phyloP scores from a whole-genome alignment of 1,284 basidiomycete species.

The Leccinum insolens region DNA sequence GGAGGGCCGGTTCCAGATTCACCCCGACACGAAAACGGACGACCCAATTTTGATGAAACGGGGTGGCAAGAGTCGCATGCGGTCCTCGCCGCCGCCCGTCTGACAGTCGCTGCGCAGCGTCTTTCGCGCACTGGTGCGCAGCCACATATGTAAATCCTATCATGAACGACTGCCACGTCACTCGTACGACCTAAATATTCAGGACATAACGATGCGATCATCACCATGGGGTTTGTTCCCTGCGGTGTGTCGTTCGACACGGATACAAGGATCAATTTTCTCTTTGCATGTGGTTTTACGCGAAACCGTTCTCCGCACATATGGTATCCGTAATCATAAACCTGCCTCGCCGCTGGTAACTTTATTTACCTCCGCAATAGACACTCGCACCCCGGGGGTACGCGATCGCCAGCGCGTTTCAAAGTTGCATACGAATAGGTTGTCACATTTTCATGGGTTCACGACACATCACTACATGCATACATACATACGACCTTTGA shows the following conservation, averaged over 20 bases:
- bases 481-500: neutral
- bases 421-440: neutral
- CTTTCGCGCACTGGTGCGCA: conserved; percentile 4
- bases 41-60: conserved; percentile 48
- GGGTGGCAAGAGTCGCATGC: conserved; percentile 29
- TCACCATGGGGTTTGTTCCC: conserved; percentile 14
- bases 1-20: conserved; percentile 84
- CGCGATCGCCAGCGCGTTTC: neutral
- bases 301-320: conserved; percentile 18
- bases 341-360: conserved; percentile 15
- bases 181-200: conserved; percentile 14
- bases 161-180: conserved; percentile 11
- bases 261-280: neutral
- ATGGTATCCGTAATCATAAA: conserved; percentile 27
- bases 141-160: neutral
- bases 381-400: conserved; percentile 9
- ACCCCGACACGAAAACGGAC: conserved; percentile 75
- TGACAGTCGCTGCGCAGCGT: conserved; percentile 17
- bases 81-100: conserved; percentile 17
- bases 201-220: conserved; percentile 12
- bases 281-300: neutral
- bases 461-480: neutral
- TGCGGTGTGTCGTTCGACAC: conserved; percentile 3
- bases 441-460: conserved; percentile 1
- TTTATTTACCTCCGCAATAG: conserved; percentile 17